These are phyloP conservation scores for Pichia eremophila DNA, from an alignment of 805 yeast genomes.

Conservation along the genomic window DNA sequence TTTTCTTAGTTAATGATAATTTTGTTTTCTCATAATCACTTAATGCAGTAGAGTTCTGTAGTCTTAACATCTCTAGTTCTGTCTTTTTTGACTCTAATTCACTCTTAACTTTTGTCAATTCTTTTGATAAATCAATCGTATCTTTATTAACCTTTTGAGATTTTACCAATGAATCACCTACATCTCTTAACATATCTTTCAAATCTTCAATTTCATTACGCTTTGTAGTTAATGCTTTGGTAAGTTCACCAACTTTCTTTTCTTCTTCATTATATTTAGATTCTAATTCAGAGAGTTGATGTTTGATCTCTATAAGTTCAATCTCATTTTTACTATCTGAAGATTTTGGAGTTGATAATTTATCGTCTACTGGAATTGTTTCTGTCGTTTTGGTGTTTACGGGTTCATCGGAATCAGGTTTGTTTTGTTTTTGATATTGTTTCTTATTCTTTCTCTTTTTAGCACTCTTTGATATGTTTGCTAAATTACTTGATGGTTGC, in stretches of 20 bases:
- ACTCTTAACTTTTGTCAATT: constrained; percentile 1
- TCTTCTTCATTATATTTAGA: constrained; percentile 5
- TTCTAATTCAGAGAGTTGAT: constrained; percentile 15
- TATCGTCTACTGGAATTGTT: neutral
- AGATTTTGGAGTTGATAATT: neutral
- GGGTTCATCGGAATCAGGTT: neutral
- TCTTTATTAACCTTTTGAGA: constrained; percentile 33
- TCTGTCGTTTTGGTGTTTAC: neutral
- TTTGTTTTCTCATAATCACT: constrained; percentile 27
- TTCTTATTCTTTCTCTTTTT: constrained; percentile 15
- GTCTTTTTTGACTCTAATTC: constrained; percentile 6
- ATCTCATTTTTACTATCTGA: constrained; percentile 2
- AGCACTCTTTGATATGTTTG: constrained; percentile 1
- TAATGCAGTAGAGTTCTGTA: constrained; percentile 29
- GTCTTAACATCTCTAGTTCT: constrained; percentile 25
- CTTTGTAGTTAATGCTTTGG: constrained; percentile 30
- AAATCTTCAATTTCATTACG: constrained; percentile 58
- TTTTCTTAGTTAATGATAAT: constrained; percentile 18
- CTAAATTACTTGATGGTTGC: neutral
- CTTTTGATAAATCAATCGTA: neutral
- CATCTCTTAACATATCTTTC: constrained; percentile 64
- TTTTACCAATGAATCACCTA: constrained; percentile 74
- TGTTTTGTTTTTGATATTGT: constrained; percentile 4
- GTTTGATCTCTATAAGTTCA: constrained; percentile 19
- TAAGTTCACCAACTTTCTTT: constrained; percentile 14